phyloP scores from a whole-genome alignment of 169 alveolate species.

The Cyclospora cayetanensis region DNA sequence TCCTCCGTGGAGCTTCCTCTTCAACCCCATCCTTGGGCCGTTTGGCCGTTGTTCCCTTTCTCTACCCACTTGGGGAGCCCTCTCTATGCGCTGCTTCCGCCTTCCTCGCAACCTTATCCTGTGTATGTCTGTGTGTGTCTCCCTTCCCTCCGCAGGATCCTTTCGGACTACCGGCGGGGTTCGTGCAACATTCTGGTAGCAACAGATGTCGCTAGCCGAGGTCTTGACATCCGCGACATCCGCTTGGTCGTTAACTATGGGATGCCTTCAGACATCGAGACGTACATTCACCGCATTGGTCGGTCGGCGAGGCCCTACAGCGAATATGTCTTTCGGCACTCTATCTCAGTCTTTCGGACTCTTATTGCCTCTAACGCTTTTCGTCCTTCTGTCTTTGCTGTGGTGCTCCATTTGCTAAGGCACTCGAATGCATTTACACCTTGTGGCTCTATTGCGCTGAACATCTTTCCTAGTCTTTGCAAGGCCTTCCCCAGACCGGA shows the following conservation, averaged over 20 bases:
- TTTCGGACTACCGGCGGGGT: conserved; percentile 77
- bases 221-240: conserved; percentile 94
- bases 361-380: not conserved
- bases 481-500: too few relatives aligned
- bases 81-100: not conserved
- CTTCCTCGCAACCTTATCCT: not conserved
- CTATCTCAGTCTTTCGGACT: not conserved
- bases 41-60: not conserved
- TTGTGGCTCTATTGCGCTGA: too few relatives aligned
- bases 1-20: too few relatives aligned
- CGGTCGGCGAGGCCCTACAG: too few relatives aligned
- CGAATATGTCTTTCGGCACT: conserved; percentile 82
- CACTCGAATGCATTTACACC: too few relatives aligned
- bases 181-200: conserved; percentile 84
- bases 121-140: not conserved
- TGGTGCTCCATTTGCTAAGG: not conserved
- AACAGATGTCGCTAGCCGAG: conserved; percentile 95
- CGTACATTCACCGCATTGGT: conserved; percentile 91
- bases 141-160: not conserved
- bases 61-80: not conserved
- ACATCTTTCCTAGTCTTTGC: too few relatives aligned
- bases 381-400: not conserved
- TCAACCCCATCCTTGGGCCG: too few relatives aligned
- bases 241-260: conserved; percentile 96
- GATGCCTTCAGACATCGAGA: conserved; percentile 94